Percentiles rank a stretch among this genome's conserved stretches.
These are phyloP conservation scores for Heimioporus sp. DNA, from an alignment of 768 basidiomycete species.

Conservation along the genomic window DNA sequence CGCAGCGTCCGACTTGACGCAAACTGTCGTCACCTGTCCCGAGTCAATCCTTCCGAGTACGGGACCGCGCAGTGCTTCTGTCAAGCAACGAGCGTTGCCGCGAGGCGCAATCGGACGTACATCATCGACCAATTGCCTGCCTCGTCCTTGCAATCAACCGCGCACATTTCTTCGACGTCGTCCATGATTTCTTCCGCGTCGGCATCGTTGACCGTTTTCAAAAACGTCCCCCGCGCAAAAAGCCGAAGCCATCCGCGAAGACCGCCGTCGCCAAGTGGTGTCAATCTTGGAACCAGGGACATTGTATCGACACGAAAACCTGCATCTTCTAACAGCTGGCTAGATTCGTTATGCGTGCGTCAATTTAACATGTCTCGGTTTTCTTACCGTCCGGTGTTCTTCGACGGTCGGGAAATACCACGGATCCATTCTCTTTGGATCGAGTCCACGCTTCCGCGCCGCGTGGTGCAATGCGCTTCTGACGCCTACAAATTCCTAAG, in stretches of 20 bases:
- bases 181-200: conserved; percentile 60
- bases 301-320: conserved; percentile 59
- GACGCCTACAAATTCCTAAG: conserved; percentile 46
- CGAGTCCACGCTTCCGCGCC: conserved; percentile 48
- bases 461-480: conserved; percentile 55
- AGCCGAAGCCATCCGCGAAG: conserved; percentile 66
- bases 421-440: conserved; percentile 65
- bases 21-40: conserved; percentile 6
- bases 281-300: conserved; percentile 53
- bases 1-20: conserved; percentile 2
- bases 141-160: conserved; percentile 55
- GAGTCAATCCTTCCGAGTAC: background rate
- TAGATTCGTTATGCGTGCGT: conserved; percentile 1
- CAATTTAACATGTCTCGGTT: background rate
- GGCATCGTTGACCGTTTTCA: conserved; percentile 48
- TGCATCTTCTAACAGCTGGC: conserved; percentile 51
- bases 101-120: conserved; percentile 69
- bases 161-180: conserved; percentile 57
- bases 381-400: conserved; percentile 57
- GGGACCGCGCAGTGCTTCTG: conserved; percentile 6
- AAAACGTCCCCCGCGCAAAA: conserved; percentile 61
- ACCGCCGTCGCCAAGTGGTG: conserved; percentile 46
- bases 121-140: conserved; percentile 67
- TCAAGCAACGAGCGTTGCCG: conserved; percentile 42
- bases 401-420: conserved; percentile 82